A percentile compares a stretch with the other conserved stretches of the same genome.
Conservation (phyloP, 169 alveolate species). For the Cytauxzoon felis region DNA sequence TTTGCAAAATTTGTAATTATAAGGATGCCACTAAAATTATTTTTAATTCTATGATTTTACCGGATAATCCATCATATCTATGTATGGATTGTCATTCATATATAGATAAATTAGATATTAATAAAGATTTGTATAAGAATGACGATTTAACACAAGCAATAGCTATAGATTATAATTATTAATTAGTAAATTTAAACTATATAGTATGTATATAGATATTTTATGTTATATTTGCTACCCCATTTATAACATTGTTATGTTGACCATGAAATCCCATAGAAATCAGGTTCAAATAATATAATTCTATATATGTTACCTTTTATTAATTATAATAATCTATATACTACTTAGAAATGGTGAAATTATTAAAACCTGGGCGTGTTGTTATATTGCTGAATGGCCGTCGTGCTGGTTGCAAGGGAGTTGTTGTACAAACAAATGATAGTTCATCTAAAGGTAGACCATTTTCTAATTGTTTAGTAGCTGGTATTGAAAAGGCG, state of each 20-base stretch:
- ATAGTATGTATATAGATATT: background rate
- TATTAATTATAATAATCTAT: background rate
- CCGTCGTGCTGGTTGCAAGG: slow-evolving; percentile 99
- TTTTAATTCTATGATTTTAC: slow-evolving; percentile 70
- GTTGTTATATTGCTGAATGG: slow-evolving; percentile 95
- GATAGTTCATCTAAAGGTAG: slow-evolving; percentile 92
- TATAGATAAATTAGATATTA: slow-evolving; percentile 41
- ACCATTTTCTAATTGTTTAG: slow-evolving; percentile 92
- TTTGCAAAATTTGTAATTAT: slow-evolving; percentile 73
- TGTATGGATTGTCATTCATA: slow-evolving; percentile 73
- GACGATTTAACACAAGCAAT: slow-evolving; percentile 41
- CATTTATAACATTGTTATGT: background rate
- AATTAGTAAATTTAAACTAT: background rate
- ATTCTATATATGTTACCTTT: background rate
- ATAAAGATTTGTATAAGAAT: slow-evolving; percentile 30
- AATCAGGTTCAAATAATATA: no score
- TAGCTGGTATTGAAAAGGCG: slow-evolving; percentile 95
- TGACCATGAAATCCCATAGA: no score
- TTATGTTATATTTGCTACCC: background rate
- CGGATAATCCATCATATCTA: slow-evolving; percentile 73
- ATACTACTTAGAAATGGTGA: slow-evolving; percentile 62
- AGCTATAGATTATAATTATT: slow-evolving; percentile 28
- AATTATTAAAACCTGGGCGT: slow-evolving; percentile 93
- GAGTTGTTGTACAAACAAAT: slow-evolving; percentile 90
- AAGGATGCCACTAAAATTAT: slow-evolving; percentile 65